Conservation (phyloP, 2,329 filamentous ascomycete genomes). For the Cladosporium velox region DNA sequence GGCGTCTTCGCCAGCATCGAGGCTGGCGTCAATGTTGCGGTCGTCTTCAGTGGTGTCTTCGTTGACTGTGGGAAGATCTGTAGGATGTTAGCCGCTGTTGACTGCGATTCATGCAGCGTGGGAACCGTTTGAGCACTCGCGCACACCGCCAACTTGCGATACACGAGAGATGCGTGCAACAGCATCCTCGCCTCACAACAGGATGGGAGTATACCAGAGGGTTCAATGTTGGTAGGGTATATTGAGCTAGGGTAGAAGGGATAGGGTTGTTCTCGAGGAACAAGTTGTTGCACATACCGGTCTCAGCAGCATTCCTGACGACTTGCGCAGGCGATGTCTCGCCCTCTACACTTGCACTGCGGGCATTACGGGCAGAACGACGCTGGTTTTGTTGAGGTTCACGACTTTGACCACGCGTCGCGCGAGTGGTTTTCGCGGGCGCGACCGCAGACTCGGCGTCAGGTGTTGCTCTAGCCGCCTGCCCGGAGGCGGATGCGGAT, state of each 20-base stretch:
- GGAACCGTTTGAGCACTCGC: neutral
- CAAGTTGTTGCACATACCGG: neutral
- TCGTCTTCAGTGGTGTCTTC: slow-evolving; percentile 20
- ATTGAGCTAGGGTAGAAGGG: slow-evolving; percentile 19
- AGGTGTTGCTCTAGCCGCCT: slow-evolving; percentile 15
- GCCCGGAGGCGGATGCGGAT: neutral
- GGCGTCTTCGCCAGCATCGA: slow-evolving; percentile 13
- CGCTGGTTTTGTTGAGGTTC: slow-evolving; percentile 32
- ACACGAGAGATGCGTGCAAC: neutral
- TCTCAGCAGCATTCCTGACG: slow-evolving; percentile 4
- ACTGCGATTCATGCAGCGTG: neutral
- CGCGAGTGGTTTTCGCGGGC: slow-evolving; percentile 27
- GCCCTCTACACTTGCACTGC: slow-evolving; percentile 19
- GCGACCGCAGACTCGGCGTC: slow-evolving; percentile 19
- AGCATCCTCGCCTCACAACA: neutral
- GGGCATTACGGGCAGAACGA: slow-evolving; percentile 16
- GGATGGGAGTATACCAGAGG: neutral
- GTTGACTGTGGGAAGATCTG: slow-evolving; percentile 28
- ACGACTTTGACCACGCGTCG: slow-evolving; percentile 44
- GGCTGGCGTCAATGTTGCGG: slow-evolving; percentile 1
- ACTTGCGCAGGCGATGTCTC: slow-evolving; percentile 24
- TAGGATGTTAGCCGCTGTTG: neutral
- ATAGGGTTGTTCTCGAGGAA: slow-evolving; percentile 12
- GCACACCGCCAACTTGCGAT: neutral
- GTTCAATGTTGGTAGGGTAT: slow-evolving; percentile 5